Conservation (phyloP, 2,329 filamentous ascomycete species). For the Pezizomycotina sp. region DNA sequence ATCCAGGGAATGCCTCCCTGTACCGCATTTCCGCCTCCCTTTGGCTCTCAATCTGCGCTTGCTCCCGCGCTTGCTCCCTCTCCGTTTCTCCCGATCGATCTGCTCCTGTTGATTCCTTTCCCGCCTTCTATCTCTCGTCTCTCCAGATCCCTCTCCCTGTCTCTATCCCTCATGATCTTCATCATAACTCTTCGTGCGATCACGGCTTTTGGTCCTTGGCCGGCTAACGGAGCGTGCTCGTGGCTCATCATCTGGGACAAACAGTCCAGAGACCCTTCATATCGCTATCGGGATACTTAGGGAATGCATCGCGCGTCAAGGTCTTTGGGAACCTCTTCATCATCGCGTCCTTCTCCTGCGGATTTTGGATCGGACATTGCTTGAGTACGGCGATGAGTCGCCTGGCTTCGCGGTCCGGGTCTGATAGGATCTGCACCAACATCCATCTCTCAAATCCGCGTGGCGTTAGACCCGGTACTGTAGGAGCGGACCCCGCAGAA, state of each 20-base stretch:
- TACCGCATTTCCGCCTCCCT: too few species aligned
- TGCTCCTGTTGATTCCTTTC: slow-evolving; percentile 9
- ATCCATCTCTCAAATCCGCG: slow-evolving; percentile 25
- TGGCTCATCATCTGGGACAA: slow-evolving; percentile 15
- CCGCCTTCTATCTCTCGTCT: slow-evolving; percentile 15
- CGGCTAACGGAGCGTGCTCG: slow-evolving; percentile 1
- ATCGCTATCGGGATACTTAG: slow-evolving; percentile 15
- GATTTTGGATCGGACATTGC: slow-evolving; percentile 21
- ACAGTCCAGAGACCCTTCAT: slow-evolving; percentile 15
- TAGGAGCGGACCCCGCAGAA: slow-evolving; percentile 19
- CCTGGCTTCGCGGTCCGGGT: slow-evolving; percentile 21
- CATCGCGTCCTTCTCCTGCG: slow-evolving; percentile 16
- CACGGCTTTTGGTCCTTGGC: slow-evolving; percentile 5
- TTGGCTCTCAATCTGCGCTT: slow-evolving; percentile 5
- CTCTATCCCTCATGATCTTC: slow-evolving; percentile 10
- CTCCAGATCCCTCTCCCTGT: slow-evolving; percentile 13
- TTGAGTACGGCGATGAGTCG: slow-evolving; percentile 22
- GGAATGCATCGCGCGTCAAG: slow-evolving; percentile 14
- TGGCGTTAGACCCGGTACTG: slow-evolving; percentile 23
- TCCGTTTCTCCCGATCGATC: slow-evolving; percentile 7
- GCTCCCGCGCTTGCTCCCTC: slow-evolving; percentile 11
- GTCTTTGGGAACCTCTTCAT: slow-evolving; percentile 17
- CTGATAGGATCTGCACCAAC: slow-evolving; percentile 24
- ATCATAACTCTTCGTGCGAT: slow-evolving; percentile 3
- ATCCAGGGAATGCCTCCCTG: too few species aligned